phyloP scores from a whole-genome alignment of 1,284 basidiomycete species.

The Ganoderma leucocontextum region DNA sequence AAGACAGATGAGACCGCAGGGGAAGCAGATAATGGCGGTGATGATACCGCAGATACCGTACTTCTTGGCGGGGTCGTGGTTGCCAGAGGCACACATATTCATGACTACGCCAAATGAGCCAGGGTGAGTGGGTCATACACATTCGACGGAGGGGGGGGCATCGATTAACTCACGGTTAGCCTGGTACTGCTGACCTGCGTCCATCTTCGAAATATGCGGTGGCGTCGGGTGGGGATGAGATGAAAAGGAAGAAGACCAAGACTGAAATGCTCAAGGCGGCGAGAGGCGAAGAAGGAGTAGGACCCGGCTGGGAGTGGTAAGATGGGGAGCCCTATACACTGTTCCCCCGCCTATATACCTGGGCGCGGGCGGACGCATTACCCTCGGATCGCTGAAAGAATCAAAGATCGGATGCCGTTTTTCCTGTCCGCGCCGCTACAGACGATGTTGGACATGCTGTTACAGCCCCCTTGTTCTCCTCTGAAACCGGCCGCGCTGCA shows the following conservation, averaged over 20 bases:
- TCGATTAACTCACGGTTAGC: slow-evolving; percentile 8
- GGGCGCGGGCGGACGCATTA: not conserved
- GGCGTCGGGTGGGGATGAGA: not conserved
- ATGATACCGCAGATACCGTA: slow-evolving; percentile 39
- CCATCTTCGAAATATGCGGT: not conserved
- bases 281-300: not conserved
- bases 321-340: not conserved
- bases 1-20: slow-evolving; percentile 39
- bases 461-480: not conserved
- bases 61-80: slow-evolving; percentile 38
- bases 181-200: slow-evolving; percentile 14
- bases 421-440: no score
- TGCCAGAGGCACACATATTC: slow-evolving; percentile 31
- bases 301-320: not conserved
- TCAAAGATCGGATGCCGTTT: not conserved
- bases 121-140: not conserved
- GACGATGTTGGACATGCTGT: not conserved
- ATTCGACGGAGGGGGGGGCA: not conserved
- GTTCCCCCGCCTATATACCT: not conserved
- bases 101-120: slow-evolving; percentile 8
- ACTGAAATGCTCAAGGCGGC: not conserved
- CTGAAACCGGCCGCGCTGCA: not conserved
- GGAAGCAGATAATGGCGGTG: slow-evolving; percentile 37
- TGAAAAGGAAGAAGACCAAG: not conserved
- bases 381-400: not conserved